phyloP scores from a whole-genome alignment of 2,329 filamentous ascomycete species.

The Microdochium paspali region DNA sequence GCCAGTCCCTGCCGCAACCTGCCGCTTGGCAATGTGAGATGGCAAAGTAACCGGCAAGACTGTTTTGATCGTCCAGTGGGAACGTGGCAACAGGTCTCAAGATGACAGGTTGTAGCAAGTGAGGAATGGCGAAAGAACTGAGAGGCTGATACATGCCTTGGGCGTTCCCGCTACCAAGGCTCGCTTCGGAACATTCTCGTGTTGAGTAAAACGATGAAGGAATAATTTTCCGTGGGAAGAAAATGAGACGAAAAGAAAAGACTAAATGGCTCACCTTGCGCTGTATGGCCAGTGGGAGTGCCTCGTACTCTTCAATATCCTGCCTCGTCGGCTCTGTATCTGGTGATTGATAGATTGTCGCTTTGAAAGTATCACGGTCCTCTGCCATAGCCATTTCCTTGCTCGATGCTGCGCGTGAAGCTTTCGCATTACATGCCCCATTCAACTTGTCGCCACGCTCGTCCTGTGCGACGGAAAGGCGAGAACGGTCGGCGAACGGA shows the following conservation, averaged over 20 bases:
- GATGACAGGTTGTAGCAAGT: too few relatives aligned
- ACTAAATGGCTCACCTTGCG: slow-evolving; percentile 32
- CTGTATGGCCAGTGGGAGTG: slow-evolving; percentile 37
- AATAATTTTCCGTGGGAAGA: background rate
- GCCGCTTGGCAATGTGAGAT: too few relatives aligned
- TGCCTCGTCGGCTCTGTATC: slow-evolving; percentile 23
- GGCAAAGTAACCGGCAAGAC: too few relatives aligned
- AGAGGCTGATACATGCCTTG: too few relatives aligned
- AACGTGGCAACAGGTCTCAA: too few relatives aligned
- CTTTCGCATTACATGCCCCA: background rate
- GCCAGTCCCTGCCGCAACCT: background rate
- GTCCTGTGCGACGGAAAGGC: too few relatives aligned
- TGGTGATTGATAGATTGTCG: too few relatives aligned
- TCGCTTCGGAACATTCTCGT: background rate
- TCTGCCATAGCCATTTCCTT: background rate
- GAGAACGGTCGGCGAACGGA: too few relatives aligned
- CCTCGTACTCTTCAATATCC: slow-evolving; percentile 35
- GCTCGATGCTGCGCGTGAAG: background rate
- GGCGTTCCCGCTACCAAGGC: too few relatives aligned
- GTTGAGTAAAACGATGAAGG: background rate
- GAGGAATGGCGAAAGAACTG: too few relatives aligned
- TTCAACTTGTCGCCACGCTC: background rate
- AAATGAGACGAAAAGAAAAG: background rate
- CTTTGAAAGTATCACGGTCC: background rate
- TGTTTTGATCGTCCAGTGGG: too few relatives aligned